Percentiles rank a stretch among this genome's conserved stretches.
phyloP scores from a whole-genome alignment of 495 filamentous ascomycete genomes.

The Neurospora sp. region DNA sequence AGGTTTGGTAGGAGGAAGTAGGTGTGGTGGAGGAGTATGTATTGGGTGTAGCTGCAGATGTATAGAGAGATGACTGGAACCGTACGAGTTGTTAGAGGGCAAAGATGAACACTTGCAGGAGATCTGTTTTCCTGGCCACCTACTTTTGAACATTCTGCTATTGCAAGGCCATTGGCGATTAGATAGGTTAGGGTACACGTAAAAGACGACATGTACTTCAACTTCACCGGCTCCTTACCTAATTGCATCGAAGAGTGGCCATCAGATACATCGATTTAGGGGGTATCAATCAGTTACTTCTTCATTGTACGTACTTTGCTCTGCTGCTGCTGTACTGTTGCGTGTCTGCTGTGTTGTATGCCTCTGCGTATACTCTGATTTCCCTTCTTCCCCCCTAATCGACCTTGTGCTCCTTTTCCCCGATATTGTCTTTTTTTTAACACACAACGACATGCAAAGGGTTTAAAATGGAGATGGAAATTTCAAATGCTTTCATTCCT shows the following conservation, averaged over 20 bases:
- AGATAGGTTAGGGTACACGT: background rate
- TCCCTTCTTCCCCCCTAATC: background rate
- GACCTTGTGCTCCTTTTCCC: background rate
- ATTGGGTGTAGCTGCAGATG: background rate
- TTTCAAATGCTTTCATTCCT: background rate
- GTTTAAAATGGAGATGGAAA: background rate
- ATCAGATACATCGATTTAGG: background rate
- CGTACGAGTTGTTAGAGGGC: background rate
- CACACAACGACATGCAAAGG: background rate
- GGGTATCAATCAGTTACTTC: background rate
- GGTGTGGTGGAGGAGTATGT: background rate
- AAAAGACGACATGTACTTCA: background rate
- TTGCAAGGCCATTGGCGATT: background rate
- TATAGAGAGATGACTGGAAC: background rate
- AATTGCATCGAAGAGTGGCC: background rate
- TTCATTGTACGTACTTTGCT: background rate
- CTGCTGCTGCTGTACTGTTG: background rate
- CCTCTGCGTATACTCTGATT: background rate
- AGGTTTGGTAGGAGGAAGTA: constrained; percentile 30
- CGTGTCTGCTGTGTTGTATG: background rate
- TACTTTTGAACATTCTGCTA: too few relatives aligned
- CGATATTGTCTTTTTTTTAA: background rate
- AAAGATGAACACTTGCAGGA: background rate
- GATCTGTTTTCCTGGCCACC: background rate
- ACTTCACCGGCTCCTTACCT: background rate